Evolutionary conservation across 2,329 filamentous ascomycete species (phyloP).

Genomic region (Hypomyces perniciosus): DNA sequence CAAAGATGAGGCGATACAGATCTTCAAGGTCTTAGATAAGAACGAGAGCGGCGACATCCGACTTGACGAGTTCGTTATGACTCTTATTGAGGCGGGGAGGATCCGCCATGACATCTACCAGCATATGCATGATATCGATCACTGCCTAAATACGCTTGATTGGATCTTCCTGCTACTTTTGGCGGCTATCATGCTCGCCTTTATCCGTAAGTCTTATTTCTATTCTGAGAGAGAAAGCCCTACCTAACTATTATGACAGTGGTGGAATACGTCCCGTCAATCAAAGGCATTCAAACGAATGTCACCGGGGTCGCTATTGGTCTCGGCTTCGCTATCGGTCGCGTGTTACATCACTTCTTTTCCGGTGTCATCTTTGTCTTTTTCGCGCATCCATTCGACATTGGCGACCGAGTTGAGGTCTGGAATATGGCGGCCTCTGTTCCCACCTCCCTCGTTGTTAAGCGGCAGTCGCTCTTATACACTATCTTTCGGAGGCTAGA

Average conservation of each 20-base stretch:
- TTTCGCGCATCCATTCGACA: slow-evolving; percentile 67
- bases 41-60: slow-evolving; percentile 22
- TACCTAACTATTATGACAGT: too few species aligned
- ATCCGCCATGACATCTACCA: slow-evolving; percentile 23
- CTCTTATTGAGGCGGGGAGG: slow-evolving; percentile 21
- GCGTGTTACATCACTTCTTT: slow-evolving; percentile 64
- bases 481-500: slow-evolving; percentile 29
- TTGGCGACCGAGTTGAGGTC: slow-evolving; percentile 63
- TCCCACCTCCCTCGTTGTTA: slow-evolving; percentile 19
- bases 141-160: slow-evolving; percentile 26
- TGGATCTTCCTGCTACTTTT: slow-evolving; percentile 22
- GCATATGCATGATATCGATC: slow-evolving; percentile 23
- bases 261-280: slow-evolving; percentile 20
- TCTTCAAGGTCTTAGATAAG: slow-evolving; percentile 8
- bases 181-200: slow-evolving; percentile 21
- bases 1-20: background rate
- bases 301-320: slow-evolving; percentile 34
- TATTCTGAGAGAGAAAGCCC: too few species aligned
- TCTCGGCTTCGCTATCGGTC: slow-evolving; percentile 65
- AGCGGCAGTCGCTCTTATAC: slow-evolving; percentile 28
- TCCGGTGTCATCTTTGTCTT: slow-evolving; percentile 67
- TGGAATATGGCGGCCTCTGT: slow-evolving; percentile 33
- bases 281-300: slow-evolving; percentile 24
- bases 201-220: slow-evolving; percentile 15
- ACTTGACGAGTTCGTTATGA: slow-evolving; percentile 24